Evolutionary conservation across 2,329 filamentous ascomycete genomes (phyloP).

Genomic region (Stromatinia cepivora): DNA sequence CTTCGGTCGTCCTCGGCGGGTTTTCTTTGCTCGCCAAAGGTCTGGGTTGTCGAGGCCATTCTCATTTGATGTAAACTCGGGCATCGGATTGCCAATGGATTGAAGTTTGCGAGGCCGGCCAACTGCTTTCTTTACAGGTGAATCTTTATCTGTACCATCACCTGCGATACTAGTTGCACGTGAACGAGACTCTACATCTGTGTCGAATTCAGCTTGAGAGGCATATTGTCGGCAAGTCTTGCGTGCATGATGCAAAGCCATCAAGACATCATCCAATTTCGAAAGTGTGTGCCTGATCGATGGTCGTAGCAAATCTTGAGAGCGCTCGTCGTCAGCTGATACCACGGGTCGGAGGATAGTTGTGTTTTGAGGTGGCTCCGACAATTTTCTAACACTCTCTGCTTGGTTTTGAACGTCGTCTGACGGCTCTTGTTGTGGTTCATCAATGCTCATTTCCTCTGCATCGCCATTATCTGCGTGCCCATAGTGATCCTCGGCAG

Average conservation of each 20-base stretch:
- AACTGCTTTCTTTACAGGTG: conserved; percentile 24
- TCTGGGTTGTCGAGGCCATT: conserved; percentile 16
- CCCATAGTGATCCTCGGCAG: conserved; percentile 10
- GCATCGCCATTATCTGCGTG: conserved; percentile 27
- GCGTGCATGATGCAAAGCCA: conserved; percentile 67
- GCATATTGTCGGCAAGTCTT: conserved; percentile 49
- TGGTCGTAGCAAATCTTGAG: conserved; percentile 64
- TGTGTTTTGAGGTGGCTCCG: conserved; percentile 9
- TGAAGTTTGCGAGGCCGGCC: conserved; percentile 35
- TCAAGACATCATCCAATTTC: conserved; percentile 68
- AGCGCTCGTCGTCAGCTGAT: conserved; percentile 69
- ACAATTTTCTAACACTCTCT: conserved; percentile 24
- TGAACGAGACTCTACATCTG: conserved; percentile 32
- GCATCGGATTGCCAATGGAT: conserved; percentile 24
- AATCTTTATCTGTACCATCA: background rate
- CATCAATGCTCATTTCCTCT: conserved; percentile 24
- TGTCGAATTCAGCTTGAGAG: conserved; percentile 39
- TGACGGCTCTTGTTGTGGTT: background rate
- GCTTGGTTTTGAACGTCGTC: conserved; percentile 13
- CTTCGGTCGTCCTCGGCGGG: conserved; percentile 33
- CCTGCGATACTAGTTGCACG: conserved; percentile 10
- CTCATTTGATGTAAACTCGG: background rate
- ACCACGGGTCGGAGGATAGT: conserved; percentile 50
- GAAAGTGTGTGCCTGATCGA: conserved; percentile 68
- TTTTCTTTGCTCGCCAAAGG: conserved; percentile 29